These are phyloP conservation scores for Aspergillus fischeri DNA, from an alignment of 2,329 filamentous ascomycete genomes.

Conservation along the genomic window DNA sequence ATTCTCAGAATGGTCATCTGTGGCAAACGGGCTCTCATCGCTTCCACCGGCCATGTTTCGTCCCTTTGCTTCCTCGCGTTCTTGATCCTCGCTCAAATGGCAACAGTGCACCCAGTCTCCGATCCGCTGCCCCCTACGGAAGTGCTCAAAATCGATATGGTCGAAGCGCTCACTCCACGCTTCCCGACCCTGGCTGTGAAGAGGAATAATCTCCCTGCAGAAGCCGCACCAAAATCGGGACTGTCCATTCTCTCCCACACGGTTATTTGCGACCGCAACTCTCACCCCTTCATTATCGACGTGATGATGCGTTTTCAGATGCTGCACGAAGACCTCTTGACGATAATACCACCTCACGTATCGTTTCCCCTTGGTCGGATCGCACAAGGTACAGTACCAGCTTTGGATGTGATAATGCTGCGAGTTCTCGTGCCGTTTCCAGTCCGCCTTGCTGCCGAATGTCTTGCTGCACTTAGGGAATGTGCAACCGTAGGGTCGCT, in stretches of 20 bases:
- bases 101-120: slow-evolving; percentile 29
- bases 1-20: background rate
- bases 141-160: slow-evolving; percentile 65
- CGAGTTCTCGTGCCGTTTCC: slow-evolving; percentile 82
- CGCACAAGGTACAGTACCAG: slow-evolving; percentile 62
- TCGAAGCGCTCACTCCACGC: slow-evolving; percentile 61
- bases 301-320: slow-evolving; percentile 55
- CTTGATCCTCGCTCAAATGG: slow-evolving; percentile 18
- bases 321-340: slow-evolving; percentile 56
- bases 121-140: slow-evolving; percentile 35
- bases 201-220: slow-evolving; percentile 57
- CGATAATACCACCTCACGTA: slow-evolving; percentile 61
- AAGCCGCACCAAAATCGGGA: slow-evolving; percentile 84
- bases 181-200: slow-evolving; percentile 47
- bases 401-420: slow-evolving; percentile 69
- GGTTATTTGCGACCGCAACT: slow-evolving; percentile 46
- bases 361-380: slow-evolving; percentile 18
- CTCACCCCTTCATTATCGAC: slow-evolving; percentile 27
- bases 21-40: background rate
- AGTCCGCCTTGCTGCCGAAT: slow-evolving; percentile 93
- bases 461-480: slow-evolving; percentile 62
- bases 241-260: slow-evolving; percentile 62
- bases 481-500: slow-evolving; percentile 78
- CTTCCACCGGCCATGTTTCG: background rate
- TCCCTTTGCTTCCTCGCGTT: slow-evolving; percentile 7